phyloP scores from a whole-genome alignment of 805 yeast species.

The Candida namnaoensis region DNA sequence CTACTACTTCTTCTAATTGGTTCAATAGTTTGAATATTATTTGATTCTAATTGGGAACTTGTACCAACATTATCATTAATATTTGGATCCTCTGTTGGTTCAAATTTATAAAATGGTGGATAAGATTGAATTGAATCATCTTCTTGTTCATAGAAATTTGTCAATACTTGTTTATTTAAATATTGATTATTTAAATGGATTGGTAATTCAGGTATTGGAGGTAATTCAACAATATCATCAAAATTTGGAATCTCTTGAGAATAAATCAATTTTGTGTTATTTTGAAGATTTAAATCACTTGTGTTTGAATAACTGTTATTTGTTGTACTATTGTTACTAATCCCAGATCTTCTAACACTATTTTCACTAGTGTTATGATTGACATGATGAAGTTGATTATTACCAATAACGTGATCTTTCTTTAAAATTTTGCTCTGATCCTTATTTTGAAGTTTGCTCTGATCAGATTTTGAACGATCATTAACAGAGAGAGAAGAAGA shows the following conservation, averaged over 20 bases:
- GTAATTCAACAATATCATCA: conserved; percentile 22
- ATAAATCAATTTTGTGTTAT: too few relatives aligned
- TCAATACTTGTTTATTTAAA: conserved; percentile 20
- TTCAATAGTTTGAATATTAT: conserved; percentile 19
- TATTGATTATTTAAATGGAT: conserved; percentile 27
- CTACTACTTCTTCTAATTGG: conserved; percentile 6
- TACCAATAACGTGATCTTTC: too few relatives aligned
- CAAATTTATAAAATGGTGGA: not conserved
- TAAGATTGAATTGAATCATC: not conserved
- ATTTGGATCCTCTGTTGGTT: not conserved
- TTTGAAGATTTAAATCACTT: not conserved
- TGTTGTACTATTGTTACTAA: too few relatives aligned
- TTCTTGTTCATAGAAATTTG: not conserved
- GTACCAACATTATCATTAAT: too few relatives aligned
- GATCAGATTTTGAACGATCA: too few relatives aligned
- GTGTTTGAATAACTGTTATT: not conserved
- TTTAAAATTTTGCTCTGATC: too few relatives aligned
- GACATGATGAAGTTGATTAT: too few relatives aligned
- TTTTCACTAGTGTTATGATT: too few relatives aligned
- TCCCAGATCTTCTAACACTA: too few relatives aligned
- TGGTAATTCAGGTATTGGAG: conserved; percentile 30
- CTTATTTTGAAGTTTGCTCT: too few relatives aligned
- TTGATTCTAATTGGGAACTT: too few relatives aligned
- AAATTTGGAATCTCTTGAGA: not conserved
- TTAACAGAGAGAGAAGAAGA: too few relatives aligned